Conservation (phyloP, 140 eudicot genomes). For the Bidens hawaiensis region DNA sequence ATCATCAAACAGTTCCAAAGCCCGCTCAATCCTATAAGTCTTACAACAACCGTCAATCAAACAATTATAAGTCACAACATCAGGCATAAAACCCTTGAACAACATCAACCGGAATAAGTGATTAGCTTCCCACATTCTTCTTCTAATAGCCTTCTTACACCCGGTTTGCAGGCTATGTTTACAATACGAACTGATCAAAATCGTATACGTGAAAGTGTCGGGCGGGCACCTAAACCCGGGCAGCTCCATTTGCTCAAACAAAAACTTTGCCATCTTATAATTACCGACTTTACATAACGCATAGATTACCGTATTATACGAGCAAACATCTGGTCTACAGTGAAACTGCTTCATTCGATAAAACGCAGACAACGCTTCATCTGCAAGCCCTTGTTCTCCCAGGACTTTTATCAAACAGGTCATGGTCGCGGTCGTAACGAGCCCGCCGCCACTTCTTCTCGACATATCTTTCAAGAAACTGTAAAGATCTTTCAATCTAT, state of each 20-base stretch:
- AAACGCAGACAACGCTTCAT: conserved; percentile 65
- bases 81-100: conserved; percentile 89
- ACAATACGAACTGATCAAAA: conserved; percentile 76
- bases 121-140: conserved; percentile 92
- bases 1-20: conserved; percentile 68
- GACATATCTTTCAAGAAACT: conserved; percentile 71
- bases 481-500: conserved; percentile 52
- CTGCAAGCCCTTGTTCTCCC: conserved; percentile 78
- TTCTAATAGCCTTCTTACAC: conserved; percentile 70
- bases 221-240: conserved; percentile 90
- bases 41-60: conserved; percentile 94
- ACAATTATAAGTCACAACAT: conserved; percentile 86
- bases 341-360: conserved; percentile 83
- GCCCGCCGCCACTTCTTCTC: conserved; percentile 31
- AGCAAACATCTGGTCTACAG: conserved; percentile 74
- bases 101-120: conserved; percentile 87
- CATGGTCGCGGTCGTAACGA: conserved; percentile 61
- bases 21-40: conserved; percentile 74
- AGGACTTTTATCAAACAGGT: conserved; percentile 84
- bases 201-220: conserved; percentile 69
- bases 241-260: conserved; percentile 84
- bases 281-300: conserved; percentile 81
- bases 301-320: conserved; percentile 62
- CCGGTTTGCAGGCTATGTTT: conserved; percentile 62
- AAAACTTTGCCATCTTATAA: conserved; percentile 66